phyloP scores from a whole-genome alignment of 495 filamentous ascomycete genomes.

The Daldinia grandis region DNA sequence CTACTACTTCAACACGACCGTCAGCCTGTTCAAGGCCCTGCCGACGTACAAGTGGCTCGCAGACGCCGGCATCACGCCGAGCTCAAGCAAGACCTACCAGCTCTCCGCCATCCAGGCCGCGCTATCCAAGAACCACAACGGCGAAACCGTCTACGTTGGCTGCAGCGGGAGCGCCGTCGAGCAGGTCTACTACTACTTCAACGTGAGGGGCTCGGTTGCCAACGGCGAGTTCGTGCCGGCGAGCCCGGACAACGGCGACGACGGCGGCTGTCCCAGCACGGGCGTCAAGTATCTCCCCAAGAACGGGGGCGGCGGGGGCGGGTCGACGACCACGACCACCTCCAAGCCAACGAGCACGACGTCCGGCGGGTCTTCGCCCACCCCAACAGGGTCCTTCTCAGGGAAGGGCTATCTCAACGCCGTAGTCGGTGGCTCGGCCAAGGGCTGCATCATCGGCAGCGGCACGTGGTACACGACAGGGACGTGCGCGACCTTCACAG shows the following conservation, averaged over 20 bases:
- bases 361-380: constrained; percentile 17
- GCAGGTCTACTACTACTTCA: constrained; percentile 83
- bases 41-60: constrained; percentile 63
- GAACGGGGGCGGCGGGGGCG: constrained; percentile 14
- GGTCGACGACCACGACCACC: constrained; percentile 1
- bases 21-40: constrained; percentile 64
- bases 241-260: constrained; percentile 34
- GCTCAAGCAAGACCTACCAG: constrained; percentile 66
- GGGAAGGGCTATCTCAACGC: constrained; percentile 70
- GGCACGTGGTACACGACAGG: constrained; percentile 75
- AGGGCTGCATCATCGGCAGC: constrained; percentile 74
- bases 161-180: constrained; percentile 66
- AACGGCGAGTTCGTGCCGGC: constrained; percentile 71
- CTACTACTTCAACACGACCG: constrained; percentile 63
- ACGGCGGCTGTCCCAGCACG: constrained; percentile 37
- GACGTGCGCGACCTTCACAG: constrained; percentile 74
- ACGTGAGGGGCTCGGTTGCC: constrained; percentile 74
- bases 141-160: constrained; percentile 68
- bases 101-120: constrained; percentile 67
- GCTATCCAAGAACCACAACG: constrained; percentile 61
- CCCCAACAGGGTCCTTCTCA: constrained; percentile 36
- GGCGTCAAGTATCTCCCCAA: constrained; percentile 48
- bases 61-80: constrained; percentile 70
- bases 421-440: constrained; percentile 51
- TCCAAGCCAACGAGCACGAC: constrained; percentile 23